Conservation (phyloP, 1,139 yeast genomes). For the Blastobotrys illinoisensis region DNA sequence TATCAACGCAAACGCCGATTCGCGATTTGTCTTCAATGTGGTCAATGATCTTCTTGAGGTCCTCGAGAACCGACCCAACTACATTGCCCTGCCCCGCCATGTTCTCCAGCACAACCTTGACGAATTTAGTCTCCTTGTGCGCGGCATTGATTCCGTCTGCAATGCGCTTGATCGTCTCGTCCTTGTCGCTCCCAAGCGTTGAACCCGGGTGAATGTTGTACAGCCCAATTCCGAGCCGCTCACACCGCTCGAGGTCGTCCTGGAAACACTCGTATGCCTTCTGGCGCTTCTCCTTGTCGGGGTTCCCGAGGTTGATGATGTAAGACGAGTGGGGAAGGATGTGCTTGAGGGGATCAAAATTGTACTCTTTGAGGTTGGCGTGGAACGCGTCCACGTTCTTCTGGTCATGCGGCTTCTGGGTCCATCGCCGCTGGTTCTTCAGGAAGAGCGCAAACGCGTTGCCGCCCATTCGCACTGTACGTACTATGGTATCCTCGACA, state of each 20-base stretch:
- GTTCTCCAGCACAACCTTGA: constrained; percentile 85
- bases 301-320: constrained; percentile 86
- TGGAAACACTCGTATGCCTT: constrained; percentile 75
- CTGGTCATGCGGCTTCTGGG: constrained; percentile 63
- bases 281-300: constrained; percentile 70
- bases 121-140: constrained; percentile 63
- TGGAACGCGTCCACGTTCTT: constrained; percentile 66
- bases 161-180: constrained; percentile 55
- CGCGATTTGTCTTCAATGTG: constrained; percentile 70
- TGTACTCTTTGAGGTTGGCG: constrained; percentile 51
- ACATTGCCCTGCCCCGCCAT: constrained; percentile 98
- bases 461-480: constrained; percentile 26
- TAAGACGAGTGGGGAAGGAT: constrained; percentile 93
- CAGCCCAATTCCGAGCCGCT: constrained; percentile 71
- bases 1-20: constrained; percentile 91
- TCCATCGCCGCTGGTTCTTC: constrained; percentile 90
- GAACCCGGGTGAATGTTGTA: constrained; percentile 97
- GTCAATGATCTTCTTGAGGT: constrained; percentile 67
- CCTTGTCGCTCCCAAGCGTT: constrained; percentile 59
- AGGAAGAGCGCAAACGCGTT: constrained; percentile 87
- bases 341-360: constrained; percentile 70
- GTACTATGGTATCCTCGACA: constrained; percentile 59
- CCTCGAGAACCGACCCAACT: constrained; percentile 78
- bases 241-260: constrained; percentile 86
- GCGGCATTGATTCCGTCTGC: constrained; percentile 80